Evolutionary conservation across 2,329 filamentous ascomycete genomes (phyloP).

Genomic region (Paecilomyces sp.): DNA sequence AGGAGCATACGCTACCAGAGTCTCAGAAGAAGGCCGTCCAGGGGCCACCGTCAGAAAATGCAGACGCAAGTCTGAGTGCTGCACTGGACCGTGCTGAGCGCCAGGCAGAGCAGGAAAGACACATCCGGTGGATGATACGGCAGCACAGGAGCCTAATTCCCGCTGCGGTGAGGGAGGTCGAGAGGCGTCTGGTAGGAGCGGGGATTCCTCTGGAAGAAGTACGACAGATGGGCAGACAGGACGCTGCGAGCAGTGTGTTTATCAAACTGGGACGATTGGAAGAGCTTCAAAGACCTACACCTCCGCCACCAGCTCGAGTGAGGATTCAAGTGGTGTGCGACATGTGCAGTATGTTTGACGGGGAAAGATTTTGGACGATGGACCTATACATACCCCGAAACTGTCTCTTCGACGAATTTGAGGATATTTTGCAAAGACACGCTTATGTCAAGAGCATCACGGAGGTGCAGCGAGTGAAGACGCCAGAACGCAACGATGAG

Average conservation of each 20-base stretch:
- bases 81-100: not conserved
- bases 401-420: conserved; percentile 5
- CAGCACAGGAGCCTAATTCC: conserved; percentile 5
- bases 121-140: conserved; percentile 6
- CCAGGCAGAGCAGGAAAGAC: not conserved
- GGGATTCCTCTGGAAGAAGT: conserved; percentile 7
- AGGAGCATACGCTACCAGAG: not conserved
- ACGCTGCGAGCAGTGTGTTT: conserved; percentile 4
- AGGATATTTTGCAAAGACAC: conserved; percentile 1
- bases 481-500: not conserved
- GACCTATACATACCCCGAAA: conserved; percentile 4
- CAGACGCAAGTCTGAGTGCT: not conserved
- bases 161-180: conserved; percentile 5
- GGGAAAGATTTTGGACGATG: not conserved
- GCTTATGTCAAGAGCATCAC: not conserved
- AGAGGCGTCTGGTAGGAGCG: conserved; percentile 2
- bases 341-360: not conserved
- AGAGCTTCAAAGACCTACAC: not conserved
- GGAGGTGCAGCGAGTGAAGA: conserved; percentile 1
- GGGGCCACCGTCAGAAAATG: not conserved
- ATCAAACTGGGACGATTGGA: conserved; percentile 5
- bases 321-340: conserved; percentile 4
- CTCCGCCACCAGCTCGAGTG: not conserved
- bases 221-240: conserved; percentile 2
- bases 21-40: not conserved